Evolutionary conservation across 2,329 filamentous ascomycete genomes (phyloP).

Genomic region (Calonectria crousiana): DNA sequence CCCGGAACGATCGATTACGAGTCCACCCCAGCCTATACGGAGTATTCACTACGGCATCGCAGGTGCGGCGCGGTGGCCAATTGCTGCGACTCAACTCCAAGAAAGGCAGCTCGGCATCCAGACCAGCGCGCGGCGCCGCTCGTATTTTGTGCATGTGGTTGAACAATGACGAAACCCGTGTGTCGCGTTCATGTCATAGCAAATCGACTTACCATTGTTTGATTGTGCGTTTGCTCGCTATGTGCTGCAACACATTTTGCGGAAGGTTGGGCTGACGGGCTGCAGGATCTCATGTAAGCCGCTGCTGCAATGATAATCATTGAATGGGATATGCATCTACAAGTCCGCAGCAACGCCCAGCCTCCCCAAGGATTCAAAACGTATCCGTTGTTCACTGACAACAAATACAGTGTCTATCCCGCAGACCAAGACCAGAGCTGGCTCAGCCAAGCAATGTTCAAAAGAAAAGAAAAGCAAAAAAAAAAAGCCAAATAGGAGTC

Average conservation of each 20-base stretch:
- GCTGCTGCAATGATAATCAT: neutral
- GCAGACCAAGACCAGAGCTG: neutral
- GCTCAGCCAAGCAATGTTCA: neutral
- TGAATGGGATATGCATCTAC: neutral
- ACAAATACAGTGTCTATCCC: neutral
- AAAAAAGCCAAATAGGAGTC: slow-evolving; percentile 17
- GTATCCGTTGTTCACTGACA: neutral
- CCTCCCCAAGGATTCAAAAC: neutral
- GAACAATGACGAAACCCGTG: slow-evolving; percentile 2
- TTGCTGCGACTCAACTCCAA: slow-evolving; percentile 8
- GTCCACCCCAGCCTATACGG: slow-evolving; percentile 19
- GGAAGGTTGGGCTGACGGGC: slow-evolving; percentile 5
- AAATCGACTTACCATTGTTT: neutral
- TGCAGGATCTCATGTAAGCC: slow-evolving; percentile 1
- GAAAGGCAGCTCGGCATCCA: slow-evolving; percentile 15
- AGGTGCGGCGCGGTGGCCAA: slow-evolving; percentile 17
- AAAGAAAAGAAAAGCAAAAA: neutral
- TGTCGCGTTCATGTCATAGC: slow-evolving; percentile 11
- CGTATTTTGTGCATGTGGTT: slow-evolving; percentile 22
- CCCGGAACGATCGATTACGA: slow-evolving; percentile 7
- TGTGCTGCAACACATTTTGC: neutral
- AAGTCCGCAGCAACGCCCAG: neutral
- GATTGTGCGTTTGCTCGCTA: neutral
- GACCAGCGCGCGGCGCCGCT: slow-evolving; percentile 9
- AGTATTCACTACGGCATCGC: neutral